Percentiles rank a stretch among this genome's conserved stretches.
Conservation (phyloP, 202 grass and related monocot species). For the Digitaria exilis region DNA sequence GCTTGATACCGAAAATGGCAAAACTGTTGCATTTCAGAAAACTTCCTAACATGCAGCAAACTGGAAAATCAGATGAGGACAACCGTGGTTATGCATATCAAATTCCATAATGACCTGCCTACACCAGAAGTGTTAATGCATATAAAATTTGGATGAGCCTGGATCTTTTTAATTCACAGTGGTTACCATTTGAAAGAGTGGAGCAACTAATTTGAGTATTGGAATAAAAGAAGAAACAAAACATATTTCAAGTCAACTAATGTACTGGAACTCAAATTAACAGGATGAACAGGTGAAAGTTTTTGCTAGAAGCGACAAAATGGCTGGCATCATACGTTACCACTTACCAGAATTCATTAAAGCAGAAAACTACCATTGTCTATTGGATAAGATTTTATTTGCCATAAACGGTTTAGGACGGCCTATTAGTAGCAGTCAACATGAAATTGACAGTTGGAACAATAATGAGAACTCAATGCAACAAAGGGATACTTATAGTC, state of each 20-base stretch:
- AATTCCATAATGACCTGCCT: neutral
- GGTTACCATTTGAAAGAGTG: neutral
- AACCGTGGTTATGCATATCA: neutral
- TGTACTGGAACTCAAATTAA: slow-evolving; percentile 15
- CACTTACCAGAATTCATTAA: neutral
- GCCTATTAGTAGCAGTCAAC: neutral
- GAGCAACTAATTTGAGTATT: neutral
- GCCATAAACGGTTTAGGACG: neutral
- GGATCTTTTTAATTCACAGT: neutral
- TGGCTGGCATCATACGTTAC: neutral
- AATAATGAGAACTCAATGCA: neutral
- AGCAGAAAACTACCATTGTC: slow-evolving; percentile 2
- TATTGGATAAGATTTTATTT: neutral
- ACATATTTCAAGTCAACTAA: slow-evolving; percentile 12
- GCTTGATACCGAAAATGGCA: neutral
- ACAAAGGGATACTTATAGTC: neutral
- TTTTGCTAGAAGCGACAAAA: neutral
- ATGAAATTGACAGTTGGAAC: neutral
- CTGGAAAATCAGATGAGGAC: neutral
- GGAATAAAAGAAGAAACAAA: neutral
- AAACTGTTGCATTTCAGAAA: neutral
- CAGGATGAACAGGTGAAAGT: neutral
- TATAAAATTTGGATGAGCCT: neutral
- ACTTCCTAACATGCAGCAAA: neutral
- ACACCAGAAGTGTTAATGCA: neutral